Conservation (phyloP, 805 yeast genomes). For the Candida maltosa region DNA sequence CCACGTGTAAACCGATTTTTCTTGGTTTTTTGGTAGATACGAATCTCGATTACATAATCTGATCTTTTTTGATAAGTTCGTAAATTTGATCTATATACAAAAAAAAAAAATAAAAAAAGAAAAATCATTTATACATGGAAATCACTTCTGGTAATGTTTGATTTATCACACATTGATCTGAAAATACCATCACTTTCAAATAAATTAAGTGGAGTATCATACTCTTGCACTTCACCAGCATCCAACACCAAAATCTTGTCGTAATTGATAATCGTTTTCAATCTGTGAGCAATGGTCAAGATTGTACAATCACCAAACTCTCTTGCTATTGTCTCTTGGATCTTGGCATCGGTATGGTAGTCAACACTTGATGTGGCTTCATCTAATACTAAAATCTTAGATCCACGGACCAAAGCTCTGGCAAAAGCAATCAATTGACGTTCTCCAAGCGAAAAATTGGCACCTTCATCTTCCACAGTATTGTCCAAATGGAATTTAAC, state of each 20-base stretch:
- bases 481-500: slow-evolving; percentile 34
- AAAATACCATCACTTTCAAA: slow-evolving; percentile 23
- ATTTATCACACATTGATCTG: slow-evolving; percentile 35
- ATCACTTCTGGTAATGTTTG: slow-evolving; percentile 27
- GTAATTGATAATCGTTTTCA: slow-evolving; percentile 33
- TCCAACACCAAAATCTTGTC: slow-evolving; percentile 35
- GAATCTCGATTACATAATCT: not conserved
- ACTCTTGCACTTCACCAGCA: slow-evolving; percentile 29
- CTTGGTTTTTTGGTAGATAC: too few relatives aligned
- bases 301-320: slow-evolving; percentile 33
- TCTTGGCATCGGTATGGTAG: slow-evolving; percentile 35
- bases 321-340: slow-evolving; percentile 27
- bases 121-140: slow-evolving; percentile 10
- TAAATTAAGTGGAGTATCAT: slow-evolving; percentile 31
- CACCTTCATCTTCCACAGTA: slow-evolving; percentile 33
- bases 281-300: slow-evolving; percentile 37
- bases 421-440: slow-evolving; percentile 37
- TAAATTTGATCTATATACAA: not conserved
- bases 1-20: too few relatives aligned
- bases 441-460: slow-evolving; percentile 37
- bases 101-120: not conserved
- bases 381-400: slow-evolving; percentile 35
- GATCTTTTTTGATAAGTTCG: not conserved
- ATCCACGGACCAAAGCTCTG: slow-evolving; percentile 32
- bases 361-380: slow-evolving; percentile 41